Evolutionary conservation across 2,329 filamentous ascomycete species (phyloP).

Genomic region (Fusarium euwallaceae): DNA sequence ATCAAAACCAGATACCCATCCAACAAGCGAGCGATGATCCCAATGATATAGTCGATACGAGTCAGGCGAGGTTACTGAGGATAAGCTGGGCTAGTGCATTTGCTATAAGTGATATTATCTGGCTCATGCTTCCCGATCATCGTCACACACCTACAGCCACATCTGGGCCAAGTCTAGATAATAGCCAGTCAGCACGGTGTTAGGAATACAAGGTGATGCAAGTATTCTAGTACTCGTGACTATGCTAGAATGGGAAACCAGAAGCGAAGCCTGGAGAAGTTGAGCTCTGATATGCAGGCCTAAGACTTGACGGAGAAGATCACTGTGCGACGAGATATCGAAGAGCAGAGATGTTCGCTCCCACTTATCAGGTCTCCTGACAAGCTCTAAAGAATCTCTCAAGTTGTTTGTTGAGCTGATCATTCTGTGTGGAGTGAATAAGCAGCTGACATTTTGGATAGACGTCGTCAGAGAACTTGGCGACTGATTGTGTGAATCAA

Average conservation of each 20-base stretch:
- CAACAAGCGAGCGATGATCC: no score
- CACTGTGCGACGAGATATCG: not conserved
- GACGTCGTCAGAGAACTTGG: not conserved
- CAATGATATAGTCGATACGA: no score
- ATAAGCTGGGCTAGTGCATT: no score
- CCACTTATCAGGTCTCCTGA: not conserved
- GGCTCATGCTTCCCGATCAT: not conserved
- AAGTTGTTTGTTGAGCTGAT: not conserved
- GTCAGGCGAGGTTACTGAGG: no score
- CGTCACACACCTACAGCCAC: not conserved
- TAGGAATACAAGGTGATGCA: not conserved
- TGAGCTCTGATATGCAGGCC: not conserved
- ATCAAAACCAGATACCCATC: no score
- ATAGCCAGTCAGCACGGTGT: not conserved
- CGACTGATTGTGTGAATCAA: not conserved
- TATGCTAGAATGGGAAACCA: not conserved
- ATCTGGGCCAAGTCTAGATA: not conserved
- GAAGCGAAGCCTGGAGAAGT: not conserved
- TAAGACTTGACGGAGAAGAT: not conserved
- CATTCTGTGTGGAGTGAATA: not conserved
- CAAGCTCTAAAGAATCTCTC: not conserved
- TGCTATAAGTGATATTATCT: not conserved
- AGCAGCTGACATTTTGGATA: not conserved
- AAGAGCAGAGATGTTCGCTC: not conserved
- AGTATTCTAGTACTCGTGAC: not conserved